Evolutionary conservation across 2,329 filamentous ascomycete genomes (phyloP).

Genomic region (Fonsecaea nubica): DNA sequence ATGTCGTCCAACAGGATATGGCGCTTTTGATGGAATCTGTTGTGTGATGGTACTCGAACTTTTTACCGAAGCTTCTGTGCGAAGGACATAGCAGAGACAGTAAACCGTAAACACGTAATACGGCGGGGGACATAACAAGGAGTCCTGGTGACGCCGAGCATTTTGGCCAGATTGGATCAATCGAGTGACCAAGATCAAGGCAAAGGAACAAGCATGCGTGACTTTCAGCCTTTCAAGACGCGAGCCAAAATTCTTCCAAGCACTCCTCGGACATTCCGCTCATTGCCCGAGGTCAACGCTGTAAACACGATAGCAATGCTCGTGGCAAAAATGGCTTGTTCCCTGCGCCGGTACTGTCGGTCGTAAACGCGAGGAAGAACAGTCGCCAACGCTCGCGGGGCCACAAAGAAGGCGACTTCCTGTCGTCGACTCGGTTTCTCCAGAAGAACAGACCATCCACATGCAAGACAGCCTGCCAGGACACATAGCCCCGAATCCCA

Average conservation of each 20-base stretch:
- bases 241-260: conserved; percentile 37
- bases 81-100: too few relatives aligned
- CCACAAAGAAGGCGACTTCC: conserved; percentile 81
- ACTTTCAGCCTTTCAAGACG: conserved; percentile 33
- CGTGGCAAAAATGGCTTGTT: conserved; percentile 40
- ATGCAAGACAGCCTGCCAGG: conserved; percentile 72
- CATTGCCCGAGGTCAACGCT: conserved; percentile 21
- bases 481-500: conserved; percentile 71
- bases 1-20: too few relatives aligned
- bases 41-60: too few relatives aligned
- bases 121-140: too few relatives aligned
- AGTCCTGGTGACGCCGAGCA: too few relatives aligned
- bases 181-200: too few relatives aligned
- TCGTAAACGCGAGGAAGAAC: conserved; percentile 74
- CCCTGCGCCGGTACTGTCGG: conserved; percentile 46
- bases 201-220: too few relatives aligned
- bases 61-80: too few relatives aligned
- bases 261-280: conserved; percentile 34
- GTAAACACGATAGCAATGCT: conserved; percentile 38
- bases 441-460: conserved; percentile 80
- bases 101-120: too few relatives aligned
- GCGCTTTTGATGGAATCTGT: too few relatives aligned
- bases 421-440: conserved; percentile 70
- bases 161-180: too few relatives aligned
- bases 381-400: conserved; percentile 76